Conservation (phyloP, 176 grass and related monocot genomes). For the Ananas comosus region DNA sequence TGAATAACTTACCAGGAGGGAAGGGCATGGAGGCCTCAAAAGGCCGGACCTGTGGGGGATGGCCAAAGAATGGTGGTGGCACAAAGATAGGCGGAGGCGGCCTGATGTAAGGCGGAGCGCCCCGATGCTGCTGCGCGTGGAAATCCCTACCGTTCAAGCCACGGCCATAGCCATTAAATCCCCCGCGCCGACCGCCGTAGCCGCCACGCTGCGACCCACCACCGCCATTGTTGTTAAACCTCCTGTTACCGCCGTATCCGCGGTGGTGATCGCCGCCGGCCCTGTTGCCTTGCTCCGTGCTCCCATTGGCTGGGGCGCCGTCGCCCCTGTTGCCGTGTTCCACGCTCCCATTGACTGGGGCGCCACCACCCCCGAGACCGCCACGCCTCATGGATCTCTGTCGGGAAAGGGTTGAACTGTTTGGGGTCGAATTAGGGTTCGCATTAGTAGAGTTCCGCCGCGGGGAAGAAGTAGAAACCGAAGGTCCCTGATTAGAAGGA, state of each 20-base stretch:
- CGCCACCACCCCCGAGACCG: not conserved
- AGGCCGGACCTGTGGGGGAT: slow-evolving; percentile 30
- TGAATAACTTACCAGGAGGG: slow-evolving; percentile 50
- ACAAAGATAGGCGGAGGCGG: slow-evolving; percentile 27
- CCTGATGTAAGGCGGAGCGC: slow-evolving; percentile 41
- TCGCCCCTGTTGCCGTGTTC: slow-evolving; percentile 18
- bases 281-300: slow-evolving; percentile 21
- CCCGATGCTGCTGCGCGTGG: slow-evolving; percentile 37
- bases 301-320: slow-evolving; percentile 3
- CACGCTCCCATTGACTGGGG: slow-evolving; percentile 5
- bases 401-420: not conserved
- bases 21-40: slow-evolving; percentile 45
- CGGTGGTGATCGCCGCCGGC: slow-evolving; percentile 24
- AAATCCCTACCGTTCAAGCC: not conserved
- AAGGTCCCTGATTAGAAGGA: not conserved
- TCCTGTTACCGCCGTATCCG: slow-evolving; percentile 49
- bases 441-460: not conserved
- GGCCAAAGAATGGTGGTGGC: slow-evolving; percentile 28
- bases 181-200: slow-evolving; percentile 36
- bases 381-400: slow-evolving; percentile 18
- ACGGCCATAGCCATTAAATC: not conserved
- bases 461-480: slow-evolving; percentile 1
- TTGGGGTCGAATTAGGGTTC: not conserved
- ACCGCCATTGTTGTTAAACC: slow-evolving; percentile 42
- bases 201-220: slow-evolving; percentile 38